Base-by-base conservation (phyloP, 345 rosid genomes). In the Melaleuca alternifolia region DNA sequence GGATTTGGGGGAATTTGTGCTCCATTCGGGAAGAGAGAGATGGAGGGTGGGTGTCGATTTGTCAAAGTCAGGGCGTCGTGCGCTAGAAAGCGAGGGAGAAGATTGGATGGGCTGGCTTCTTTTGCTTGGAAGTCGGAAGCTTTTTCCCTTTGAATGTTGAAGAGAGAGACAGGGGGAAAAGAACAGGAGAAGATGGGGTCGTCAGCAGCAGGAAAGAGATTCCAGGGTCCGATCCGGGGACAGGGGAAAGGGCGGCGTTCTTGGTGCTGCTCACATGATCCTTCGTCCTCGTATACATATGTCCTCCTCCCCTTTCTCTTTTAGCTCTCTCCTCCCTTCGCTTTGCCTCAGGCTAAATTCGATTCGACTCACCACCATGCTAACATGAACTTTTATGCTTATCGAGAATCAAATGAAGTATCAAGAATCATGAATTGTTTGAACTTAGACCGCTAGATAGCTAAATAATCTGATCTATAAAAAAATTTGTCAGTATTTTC, bases 361-460 rank as follows among this genome's bases (percentile, higher is more conserved):
- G 53, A 14, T 51, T 51, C 53, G 53, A 51, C 16, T 14, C n/a
- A n/a, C n/a, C n/a, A n/a, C n/a, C n/a, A n/a, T n/a, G n/a, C n/a
- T n/a, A n/a, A n/a, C n/a, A n/a, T n/a, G n/a, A n/a, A n/a, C n/a
- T n/a, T n/a, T n/a, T n/a, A n/a, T n/a, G n/a, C n/a, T n/a, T 13
- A 11, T n/a, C 10, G 0, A 2, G 5, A 13, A n/a, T n/a, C 3
- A 59, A 7, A 0, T 3, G 1, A 6, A 12, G 0, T 0, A 13
- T n/a, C 2, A n/a, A 6, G 12, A 4, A n/a, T 24, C 26, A 26
- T 24, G 62, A 57, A 57, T 5, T 57, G 14, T 2, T 0, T 11
- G 0, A 24, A 6, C 15, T 57, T 24, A 1, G 30, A 24, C 30
- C 3, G 11, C 3, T 57, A 1, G 1, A 24, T 24, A 57, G 30